phyloP scores from a whole-genome alignment of 1,284 basidiomycete genomes.

The Inonotus hispidus region DNA sequence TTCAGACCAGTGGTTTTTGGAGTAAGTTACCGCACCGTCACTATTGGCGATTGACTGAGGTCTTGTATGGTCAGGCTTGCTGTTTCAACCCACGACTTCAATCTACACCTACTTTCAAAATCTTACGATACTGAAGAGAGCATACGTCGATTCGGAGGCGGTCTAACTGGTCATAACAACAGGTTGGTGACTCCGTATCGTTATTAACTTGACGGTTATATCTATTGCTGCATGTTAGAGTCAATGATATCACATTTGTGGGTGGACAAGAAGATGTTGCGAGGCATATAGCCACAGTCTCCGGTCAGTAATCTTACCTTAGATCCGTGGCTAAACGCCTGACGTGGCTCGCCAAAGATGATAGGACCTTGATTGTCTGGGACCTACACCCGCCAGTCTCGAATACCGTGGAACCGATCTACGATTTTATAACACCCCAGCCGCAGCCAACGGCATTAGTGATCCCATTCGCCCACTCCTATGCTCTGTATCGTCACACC shows the following conservation, averaged over 20 bases:
- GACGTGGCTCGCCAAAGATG: conserved; percentile 40
- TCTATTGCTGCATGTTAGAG: background rate
- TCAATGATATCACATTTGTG: conserved; percentile 73
- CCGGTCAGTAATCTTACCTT: conserved; percentile 39
- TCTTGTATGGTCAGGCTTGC: conserved; percentile 42
- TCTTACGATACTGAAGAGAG: conserved; percentile 42
- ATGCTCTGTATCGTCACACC: conserved; percentile 62
- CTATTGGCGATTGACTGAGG: too few relatives aligned
- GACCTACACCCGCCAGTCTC: conserved; percentile 55
- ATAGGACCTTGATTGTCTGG: conserved; percentile 80
- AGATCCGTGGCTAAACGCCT: background rate
- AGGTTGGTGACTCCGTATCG: conserved; percentile 20
- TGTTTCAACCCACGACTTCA: conserved; percentile 61
- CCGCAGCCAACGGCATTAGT: conserved; percentile 70
- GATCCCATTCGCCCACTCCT: conserved; percentile 67
- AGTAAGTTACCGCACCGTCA: conserved; percentile 41
- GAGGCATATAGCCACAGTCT: conserved; percentile 73
- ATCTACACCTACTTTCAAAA: conserved; percentile 63
- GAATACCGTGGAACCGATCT: background rate
- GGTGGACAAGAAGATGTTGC: conserved; percentile 58
- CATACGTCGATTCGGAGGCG: conserved; percentile 67
- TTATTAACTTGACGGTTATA: background rate
- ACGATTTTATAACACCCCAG: conserved; percentile 22
- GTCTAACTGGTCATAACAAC: conserved; percentile 70
- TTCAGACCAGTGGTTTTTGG: conserved; percentile 61